Percentiles rank a stretch among this genome's conserved stretches.
These are phyloP conservation scores for Pichia sp. DNA, from an alignment of 1,139 yeast species.

Conservation along the genomic window DNA sequence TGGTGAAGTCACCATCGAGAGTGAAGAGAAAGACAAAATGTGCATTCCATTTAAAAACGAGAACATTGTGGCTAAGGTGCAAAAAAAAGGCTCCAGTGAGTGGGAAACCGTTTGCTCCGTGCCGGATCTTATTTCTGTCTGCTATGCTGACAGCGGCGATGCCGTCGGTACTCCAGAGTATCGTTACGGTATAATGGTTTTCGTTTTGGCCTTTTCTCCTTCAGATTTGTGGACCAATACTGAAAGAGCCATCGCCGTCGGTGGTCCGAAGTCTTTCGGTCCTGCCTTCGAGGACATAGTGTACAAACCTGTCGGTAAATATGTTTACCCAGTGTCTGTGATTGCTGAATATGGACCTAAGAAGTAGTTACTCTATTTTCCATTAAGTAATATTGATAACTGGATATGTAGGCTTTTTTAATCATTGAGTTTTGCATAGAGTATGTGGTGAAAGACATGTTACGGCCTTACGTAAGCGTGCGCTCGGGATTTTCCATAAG, in stretches of 20 bases:
- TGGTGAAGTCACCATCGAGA: not conserved
- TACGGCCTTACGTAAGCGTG: not conserved
- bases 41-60: slow-evolving; percentile 4
- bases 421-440: no score
- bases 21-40: not conserved
- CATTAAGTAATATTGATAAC: no score
- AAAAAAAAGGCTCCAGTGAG: not conserved
- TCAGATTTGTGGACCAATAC: not conserved
- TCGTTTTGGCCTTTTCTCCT: slow-evolving; percentile 1
- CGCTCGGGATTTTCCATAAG: not conserved
- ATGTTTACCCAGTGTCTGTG: not conserved
- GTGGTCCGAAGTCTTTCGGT: slow-evolving; percentile 1
- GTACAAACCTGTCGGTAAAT: slow-evolving; percentile 1
- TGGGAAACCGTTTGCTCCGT: not conserved
- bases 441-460: no score
- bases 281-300: not conserved
- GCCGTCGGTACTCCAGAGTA: slow-evolving; percentile 3
- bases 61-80: not conserved
- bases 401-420: no score
- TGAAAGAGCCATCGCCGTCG: not conserved
- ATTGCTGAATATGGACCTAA: not conserved
- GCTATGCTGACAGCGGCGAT: not conserved
- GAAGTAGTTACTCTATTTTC: not conserved
- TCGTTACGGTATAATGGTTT: slow-evolving; percentile 4
- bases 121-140: not conserved